Percentiles rank a stretch among this genome's conserved stretches.
Conservation (phyloP, 495 filamentous ascomycete genomes). For the Entonaema liquescens region DNA sequence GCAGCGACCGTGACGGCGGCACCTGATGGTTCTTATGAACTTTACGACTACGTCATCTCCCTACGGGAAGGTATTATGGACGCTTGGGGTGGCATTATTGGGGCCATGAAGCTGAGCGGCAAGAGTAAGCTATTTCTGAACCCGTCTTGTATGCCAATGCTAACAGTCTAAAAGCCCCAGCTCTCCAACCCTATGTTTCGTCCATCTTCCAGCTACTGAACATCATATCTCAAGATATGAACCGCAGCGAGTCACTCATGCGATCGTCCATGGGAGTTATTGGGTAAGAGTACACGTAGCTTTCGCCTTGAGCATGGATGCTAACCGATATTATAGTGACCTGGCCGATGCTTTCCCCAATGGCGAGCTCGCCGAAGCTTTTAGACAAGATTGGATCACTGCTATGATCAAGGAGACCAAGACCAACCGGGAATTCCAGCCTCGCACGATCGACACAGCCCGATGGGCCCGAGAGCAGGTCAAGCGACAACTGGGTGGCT, state of each 20-base stretch:
- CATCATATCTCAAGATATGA: conserved; percentile 78
- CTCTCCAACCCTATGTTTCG: conserved; percentile 79
- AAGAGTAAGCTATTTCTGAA: conserved; percentile 65
- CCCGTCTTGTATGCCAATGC: conserved; percentile 9
- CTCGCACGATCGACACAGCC: conserved; percentile 89
- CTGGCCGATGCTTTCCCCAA: conserved; percentile 92
- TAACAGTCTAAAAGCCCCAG: conserved; percentile 60
- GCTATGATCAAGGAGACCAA: conserved; percentile 87
- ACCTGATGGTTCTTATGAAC: conserved; percentile 80
- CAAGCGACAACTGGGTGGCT: conserved; percentile 80
- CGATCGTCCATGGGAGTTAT: conserved; percentile 94
- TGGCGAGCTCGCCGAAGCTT: conserved; percentile 82
- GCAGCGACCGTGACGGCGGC: conserved; percentile 80
- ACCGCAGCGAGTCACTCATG: conserved; percentile 90
- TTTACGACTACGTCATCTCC: conserved; percentile 94
- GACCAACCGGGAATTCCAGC: conserved; percentile 80
- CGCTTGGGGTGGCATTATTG: conserved; percentile 95
- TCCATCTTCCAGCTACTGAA: conserved; percentile 91
- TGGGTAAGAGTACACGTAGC: conserved; percentile 67
- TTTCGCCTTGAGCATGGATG: conserved; percentile 14
- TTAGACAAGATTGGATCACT: conserved; percentile 90
- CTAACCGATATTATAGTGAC: conserved; percentile 70
- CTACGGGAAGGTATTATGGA: conserved; percentile 98
- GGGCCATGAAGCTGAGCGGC: conserved; percentile 83
- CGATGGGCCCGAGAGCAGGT: conserved; percentile 98